Base-by-base conservation (phyloP, 2,329 filamentous ascomycete species). In the Onygena corvina region DNA sequence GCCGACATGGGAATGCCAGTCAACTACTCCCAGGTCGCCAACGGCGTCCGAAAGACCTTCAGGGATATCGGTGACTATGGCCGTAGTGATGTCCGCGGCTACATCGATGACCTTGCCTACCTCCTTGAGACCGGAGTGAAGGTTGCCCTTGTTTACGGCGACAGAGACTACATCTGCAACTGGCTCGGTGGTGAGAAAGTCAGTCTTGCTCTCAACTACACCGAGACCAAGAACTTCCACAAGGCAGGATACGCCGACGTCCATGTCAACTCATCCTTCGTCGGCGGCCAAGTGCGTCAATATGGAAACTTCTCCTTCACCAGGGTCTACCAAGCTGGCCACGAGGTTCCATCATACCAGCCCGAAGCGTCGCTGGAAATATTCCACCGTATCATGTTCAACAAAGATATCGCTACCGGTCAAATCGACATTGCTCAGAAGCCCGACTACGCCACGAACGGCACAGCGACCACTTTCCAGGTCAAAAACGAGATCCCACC, bases 91-190 rank as follows among this genome's bases (percentile, higher is more conserved):
- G 36, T 48, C n/a, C 50, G 35, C 20, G 51, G 51, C 7, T 54
- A 52, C 33, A 40, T 51, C 16, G 51, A 52, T n/a, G 51, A 56
- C 45, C 42, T 56, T n/a, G 70, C 63, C 0, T 75, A 74, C 51
- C 64, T 81, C 1, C 69, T 81, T 4, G 76, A 80, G 47, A 65
- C 67, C 12, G 76, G 75, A 6, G 68, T 80, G 47, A 76, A 76
- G 52, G 76, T 80, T 2, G 68, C 74, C 34, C 61, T 80, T 23
- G 66, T 77, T 33, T 78, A 79, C 56, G 77, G 77, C 2, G 77
- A 80, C 57, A 68, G 74, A 2, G 77, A 80, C 58, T 80, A 71
- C 52, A 65, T 65, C 1, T 71, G 69, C 57, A 74, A 74, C 58
- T 75, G 54, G 73, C 54, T 75, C 8, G 73, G 73, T 18, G 74